Conservation (phyloP, 352 stramenopile species). For the Globisporangium megalacanthum region DNA sequence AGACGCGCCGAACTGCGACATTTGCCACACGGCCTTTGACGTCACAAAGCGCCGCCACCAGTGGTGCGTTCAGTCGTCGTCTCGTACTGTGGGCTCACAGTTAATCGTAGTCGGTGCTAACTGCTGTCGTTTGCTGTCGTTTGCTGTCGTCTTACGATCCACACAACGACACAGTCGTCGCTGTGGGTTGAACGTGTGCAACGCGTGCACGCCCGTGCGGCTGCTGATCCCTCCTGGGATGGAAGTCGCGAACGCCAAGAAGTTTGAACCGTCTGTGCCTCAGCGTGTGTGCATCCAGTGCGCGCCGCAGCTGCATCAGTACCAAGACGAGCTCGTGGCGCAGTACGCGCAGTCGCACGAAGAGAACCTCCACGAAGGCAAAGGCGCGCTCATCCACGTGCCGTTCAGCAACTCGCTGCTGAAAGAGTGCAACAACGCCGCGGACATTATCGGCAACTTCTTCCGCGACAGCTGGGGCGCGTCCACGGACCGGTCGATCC, state of each 20-base stretch:
- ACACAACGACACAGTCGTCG: slow-evolving; percentile 42
- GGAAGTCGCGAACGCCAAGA: slow-evolving; percentile 40
- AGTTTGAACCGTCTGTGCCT: slow-evolving; percentile 63
- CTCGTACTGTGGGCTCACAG: no score
- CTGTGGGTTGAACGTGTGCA: slow-evolving; percentile 61
- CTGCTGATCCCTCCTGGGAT: slow-evolving; percentile 78
- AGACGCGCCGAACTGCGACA: slow-evolving; percentile 55
- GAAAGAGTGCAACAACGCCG: slow-evolving; percentile 65
- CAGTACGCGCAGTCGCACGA: slow-evolving; percentile 82
- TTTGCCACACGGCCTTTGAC: slow-evolving; percentile 53
- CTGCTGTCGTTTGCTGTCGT: slow-evolving; percentile 30
- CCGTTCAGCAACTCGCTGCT: slow-evolving; percentile 73
- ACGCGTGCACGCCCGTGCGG: slow-evolving; percentile 54
- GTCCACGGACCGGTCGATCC: slow-evolving; percentile 72
- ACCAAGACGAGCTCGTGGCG: slow-evolving; percentile 60
- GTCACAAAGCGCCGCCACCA: slow-evolving; percentile 55
- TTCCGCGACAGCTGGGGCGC: slow-evolving; percentile 61
- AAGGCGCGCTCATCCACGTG: slow-evolving; percentile 58
- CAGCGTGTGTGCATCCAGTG: slow-evolving; percentile 82
- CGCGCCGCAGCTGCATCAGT: slow-evolving; percentile 65
- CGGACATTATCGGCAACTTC: slow-evolving; percentile 80
- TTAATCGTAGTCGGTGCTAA: no score
- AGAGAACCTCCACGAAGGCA: slow-evolving; percentile 68
- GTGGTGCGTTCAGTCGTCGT: slow-evolving; percentile 20
- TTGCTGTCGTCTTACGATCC: slow-evolving; percentile 41